A percentile compares a stretch with the other conserved stretches of the same genome.
These are phyloP conservation scores for Trichoderma harzianum DNA, from an alignment of 2,329 filamentous ascomycete species.

Conservation along the genomic window DNA sequence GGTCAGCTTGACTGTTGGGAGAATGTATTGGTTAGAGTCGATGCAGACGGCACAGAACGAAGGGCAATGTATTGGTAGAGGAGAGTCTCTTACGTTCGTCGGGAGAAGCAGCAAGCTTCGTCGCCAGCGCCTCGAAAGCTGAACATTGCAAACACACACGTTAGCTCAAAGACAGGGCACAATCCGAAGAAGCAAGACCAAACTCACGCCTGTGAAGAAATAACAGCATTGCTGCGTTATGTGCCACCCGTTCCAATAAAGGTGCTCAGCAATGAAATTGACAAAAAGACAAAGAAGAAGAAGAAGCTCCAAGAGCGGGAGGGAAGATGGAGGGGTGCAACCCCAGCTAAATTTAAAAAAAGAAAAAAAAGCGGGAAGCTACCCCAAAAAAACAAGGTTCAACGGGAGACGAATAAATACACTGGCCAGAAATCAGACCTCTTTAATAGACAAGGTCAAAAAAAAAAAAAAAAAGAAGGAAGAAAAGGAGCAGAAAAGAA, in stretches of 20 bases:
- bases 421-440: not conserved
- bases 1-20: conserved; percentile 77
- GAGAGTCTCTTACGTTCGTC: conserved; percentile 37
- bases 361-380: not conserved
- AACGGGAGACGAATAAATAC: not conserved
- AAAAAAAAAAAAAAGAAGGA: not conserved
- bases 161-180: conserved; percentile 1
- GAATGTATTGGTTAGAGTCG: not conserved
- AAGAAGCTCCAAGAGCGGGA: not conserved
- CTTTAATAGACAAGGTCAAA: not conserved
- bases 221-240: conserved; percentile 20
- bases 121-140: conserved; percentile 37
- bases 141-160: not conserved
- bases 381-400: not conserved
- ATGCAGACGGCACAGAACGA: not conserved
- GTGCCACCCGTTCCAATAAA: not conserved
- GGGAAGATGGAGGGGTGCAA: not conserved
- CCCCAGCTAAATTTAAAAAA: not conserved
- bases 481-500: not conserved
- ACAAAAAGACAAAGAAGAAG: not conserved
- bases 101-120: conserved; percentile 33
- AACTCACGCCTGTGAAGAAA: conserved; percentile 27
- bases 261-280: not conserved
- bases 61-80: not conserved
- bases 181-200: not conserved